Evolutionary conservation across 768 basidiomycete species (phyloP).

Genomic region (Macrolepiota fuliginosa): DNA sequence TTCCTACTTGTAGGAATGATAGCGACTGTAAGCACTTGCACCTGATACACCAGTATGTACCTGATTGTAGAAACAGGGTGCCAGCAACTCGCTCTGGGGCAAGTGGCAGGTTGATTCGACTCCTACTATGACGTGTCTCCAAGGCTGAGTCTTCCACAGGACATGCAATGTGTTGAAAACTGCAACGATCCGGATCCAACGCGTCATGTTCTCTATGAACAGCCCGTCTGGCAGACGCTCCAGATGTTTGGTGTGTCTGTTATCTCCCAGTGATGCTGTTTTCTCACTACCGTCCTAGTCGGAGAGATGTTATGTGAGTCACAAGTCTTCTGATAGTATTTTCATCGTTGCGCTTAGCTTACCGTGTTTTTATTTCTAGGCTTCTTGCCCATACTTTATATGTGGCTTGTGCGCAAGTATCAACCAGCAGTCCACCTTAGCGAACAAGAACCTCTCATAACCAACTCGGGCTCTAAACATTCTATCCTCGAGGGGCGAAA

Average conservation of each 20-base stretch:
- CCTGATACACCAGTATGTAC: background rate
- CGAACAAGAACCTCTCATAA: conserved; percentile 31
- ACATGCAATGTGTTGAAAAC: conserved; percentile 99
- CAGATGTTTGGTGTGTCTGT: conserved; percentile 80
- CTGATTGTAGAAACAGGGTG: conserved; percentile 45
- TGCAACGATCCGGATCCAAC: conserved; percentile 65
- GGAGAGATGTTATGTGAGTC: conserved; percentile 92
- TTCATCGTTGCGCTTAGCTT: conserved; percentile 3
- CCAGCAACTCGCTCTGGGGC: conserved; percentile 77
- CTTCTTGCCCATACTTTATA: conserved; percentile 81
- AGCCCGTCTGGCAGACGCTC: conserved; percentile 91
- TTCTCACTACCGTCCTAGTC: conserved; percentile 47
- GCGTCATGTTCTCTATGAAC: conserved; percentile 79
- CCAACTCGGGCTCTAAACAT: conserved; percentile 27
- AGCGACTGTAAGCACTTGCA: conserved; percentile 55
- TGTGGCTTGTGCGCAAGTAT: conserved; percentile 48
- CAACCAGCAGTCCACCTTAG: conserved; percentile 53
- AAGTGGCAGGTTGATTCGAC: conserved; percentile 68
- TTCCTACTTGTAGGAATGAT: conserved; percentile 92
- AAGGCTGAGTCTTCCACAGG: conserved; percentile 37
- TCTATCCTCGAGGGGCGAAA: conserved; percentile 59
- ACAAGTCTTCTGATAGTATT: conserved; percentile 10
- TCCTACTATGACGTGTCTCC: conserved; percentile 1
- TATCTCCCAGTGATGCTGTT: conserved; percentile 21
- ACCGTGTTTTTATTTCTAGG: conserved; percentile 43